Conservation (phyloP, 1,284 basidiomycete genomes). For the Ceratobasidium sp. region DNA sequence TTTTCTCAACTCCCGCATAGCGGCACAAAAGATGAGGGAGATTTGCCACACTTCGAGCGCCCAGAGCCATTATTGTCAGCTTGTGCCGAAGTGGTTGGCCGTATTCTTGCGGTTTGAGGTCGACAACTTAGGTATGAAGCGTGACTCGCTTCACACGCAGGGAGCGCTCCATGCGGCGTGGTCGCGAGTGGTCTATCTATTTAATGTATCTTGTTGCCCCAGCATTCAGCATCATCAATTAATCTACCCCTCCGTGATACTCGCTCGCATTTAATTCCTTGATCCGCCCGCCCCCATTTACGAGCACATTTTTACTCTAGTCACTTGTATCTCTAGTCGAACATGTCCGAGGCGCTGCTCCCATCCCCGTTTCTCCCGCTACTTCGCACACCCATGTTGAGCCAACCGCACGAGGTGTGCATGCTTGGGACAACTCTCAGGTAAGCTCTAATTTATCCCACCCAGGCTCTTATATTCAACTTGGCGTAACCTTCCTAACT, state of each 20-base stretch:
- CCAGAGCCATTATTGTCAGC: background rate
- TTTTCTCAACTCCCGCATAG: conserved; percentile 13
- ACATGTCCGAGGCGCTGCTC: conserved; percentile 22
- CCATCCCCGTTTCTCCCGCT: conserved; percentile 11
- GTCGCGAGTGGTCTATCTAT: conserved; percentile 10
- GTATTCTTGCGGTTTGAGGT: background rate
- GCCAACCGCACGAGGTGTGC: conserved; percentile 18
- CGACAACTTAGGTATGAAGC: conserved; percentile 19
- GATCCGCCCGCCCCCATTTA: background rate
- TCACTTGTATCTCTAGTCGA: background rate
- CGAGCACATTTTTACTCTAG: conserved; percentile 12
- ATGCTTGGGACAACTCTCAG: conserved; percentile 28
- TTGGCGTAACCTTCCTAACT: background rate
- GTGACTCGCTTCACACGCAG: conserved; percentile 16
- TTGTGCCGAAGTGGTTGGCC: background rate
- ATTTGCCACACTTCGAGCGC: background rate
- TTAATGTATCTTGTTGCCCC: conserved; percentile 8
- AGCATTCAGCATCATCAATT: background rate
- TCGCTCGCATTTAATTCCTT: conserved; percentile 7
- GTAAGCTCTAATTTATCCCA: background rate
- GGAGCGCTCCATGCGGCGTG: background rate
- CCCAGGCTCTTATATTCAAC: background rate
- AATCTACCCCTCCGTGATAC: background rate
- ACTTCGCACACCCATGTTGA: conserved; percentile 28
- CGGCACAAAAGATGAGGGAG: conserved; percentile 1